Evolutionary conservation across 495 filamentous ascomycete genomes (phyloP).

Genomic region (Penicillium alfredii): DNA sequence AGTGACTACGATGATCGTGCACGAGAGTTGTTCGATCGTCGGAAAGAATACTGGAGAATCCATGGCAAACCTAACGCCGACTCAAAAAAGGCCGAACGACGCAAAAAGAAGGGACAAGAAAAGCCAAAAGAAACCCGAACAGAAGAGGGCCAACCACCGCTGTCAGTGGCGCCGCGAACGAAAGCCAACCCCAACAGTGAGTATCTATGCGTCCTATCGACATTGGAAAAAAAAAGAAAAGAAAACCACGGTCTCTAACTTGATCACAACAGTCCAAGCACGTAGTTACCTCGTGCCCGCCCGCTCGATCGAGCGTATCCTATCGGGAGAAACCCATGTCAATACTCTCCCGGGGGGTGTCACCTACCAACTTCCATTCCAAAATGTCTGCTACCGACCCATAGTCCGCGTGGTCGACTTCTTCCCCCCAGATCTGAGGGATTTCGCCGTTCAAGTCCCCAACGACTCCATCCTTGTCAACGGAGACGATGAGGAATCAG

Average conservation of each 20-base stretch:
- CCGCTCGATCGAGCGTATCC: conserved; percentile 37
- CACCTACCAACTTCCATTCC: conserved; percentile 56
- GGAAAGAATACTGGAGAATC: conserved; percentile 52
- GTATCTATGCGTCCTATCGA: too few species aligned
- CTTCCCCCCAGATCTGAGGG: conserved; percentile 60
- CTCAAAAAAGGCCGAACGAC: conserved; percentile 31
- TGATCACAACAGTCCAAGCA: conserved; percentile 26
- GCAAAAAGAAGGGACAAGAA: conserved; percentile 23
- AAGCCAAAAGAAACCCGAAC: conserved; percentile 18
- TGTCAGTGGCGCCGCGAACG: conserved; percentile 31
- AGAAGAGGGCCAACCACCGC: conserved; percentile 28
- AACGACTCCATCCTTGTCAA: conserved; percentile 47
- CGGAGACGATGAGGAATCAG: conserved; percentile 28
- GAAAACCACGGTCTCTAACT: too few species aligned
- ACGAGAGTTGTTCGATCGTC: conserved; percentile 57
- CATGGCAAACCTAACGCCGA: conserved; percentile 25
- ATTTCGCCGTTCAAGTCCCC: conserved; percentile 56
- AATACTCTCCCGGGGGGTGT: conserved; percentile 39
- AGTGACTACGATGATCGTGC: conserved; percentile 42
- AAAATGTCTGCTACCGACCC: conserved; percentile 64
- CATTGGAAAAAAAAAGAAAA: too few species aligned
- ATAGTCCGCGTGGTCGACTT: conserved; percentile 76
- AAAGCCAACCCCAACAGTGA: conserved; percentile 34
- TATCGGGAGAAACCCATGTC: conserved; percentile 34
- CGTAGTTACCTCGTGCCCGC: conserved; percentile 21